Percentiles rank a stretch among this genome's conserved stretches.
These are phyloP conservation scores for Neofusicoccum umdonicola DNA, from an alignment of 2,329 filamentous ascomycete genomes.

Conservation along the genomic window DNA sequence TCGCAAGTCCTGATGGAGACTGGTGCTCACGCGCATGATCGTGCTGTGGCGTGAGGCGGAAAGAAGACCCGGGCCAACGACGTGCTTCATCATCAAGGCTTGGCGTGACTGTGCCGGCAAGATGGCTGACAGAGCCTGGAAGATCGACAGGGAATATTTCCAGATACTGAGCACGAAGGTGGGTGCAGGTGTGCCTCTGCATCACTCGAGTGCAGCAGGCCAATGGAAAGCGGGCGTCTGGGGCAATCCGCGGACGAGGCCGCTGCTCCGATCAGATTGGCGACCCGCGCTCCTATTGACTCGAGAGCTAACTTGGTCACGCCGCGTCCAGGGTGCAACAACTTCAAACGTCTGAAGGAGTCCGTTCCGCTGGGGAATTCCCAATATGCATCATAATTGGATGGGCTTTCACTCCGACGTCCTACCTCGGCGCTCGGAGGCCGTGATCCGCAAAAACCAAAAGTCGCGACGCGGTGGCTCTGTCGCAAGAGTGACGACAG, in stretches of 20 bases:
- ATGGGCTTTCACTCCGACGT: background rate
- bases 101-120: too few relatives aligned
- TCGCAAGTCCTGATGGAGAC: too few relatives aligned
- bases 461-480: background rate
- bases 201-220: background rate
- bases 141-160: too few relatives aligned
- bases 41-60: too few relatives aligned
- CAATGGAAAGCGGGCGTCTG: background rate
- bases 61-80: too few relatives aligned
- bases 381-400: background rate
- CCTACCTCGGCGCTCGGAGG: too few relatives aligned
- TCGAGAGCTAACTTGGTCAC: background rate
- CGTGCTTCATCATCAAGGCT: too few relatives aligned
- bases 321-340: background rate
- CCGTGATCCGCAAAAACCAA: too few relatives aligned
- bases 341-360: slow-evolving; percentile 8
- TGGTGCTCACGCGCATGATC: too few relatives aligned
- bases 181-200: background rate
- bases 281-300: background rate
- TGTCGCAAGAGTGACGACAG: background rate
- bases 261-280: background rate
- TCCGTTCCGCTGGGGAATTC: background rate
- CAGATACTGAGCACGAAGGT: too few relatives aligned
- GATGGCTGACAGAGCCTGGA: too few relatives aligned
- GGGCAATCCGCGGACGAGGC: background rate